Percentiles rank a stretch among this genome's conserved stretches.
Conservation (phyloP, 169 alveolate genomes). For the Plasmodium gaboni region DNA sequence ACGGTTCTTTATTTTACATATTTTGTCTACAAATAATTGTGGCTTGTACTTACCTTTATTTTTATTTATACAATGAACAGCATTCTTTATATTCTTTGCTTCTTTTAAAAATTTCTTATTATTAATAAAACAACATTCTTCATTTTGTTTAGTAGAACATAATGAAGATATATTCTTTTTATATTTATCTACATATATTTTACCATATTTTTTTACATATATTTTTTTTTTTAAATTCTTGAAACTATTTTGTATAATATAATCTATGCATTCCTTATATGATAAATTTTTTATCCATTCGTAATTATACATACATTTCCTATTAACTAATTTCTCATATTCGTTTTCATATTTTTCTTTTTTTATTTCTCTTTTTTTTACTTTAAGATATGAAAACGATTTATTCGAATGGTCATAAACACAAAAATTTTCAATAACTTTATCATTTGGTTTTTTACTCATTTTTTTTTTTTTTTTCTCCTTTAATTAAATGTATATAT, state of each 20-base stretch:
- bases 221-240: not conserved
- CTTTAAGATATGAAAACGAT: constrained; percentile 32
- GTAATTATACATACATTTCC: constrained; percentile 19
- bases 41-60: constrained; percentile 15
- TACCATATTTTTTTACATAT: not conserved
- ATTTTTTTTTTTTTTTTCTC: not conserved
- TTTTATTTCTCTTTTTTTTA: not conserved
- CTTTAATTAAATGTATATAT: not conserved
- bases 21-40: constrained; percentile 13
- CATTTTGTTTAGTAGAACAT: not conserved
- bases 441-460: not conserved
- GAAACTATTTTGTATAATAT: constrained; percentile 1
- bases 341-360: constrained; percentile 12
- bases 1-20: not conserved
- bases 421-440: constrained; percentile 38
- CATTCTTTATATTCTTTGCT: constrained; percentile 11
- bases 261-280: constrained; percentile 17
- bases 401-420: constrained; percentile 48
- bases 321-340: constrained; percentile 24
- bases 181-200: not conserved
- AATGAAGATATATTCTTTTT: not conserved
- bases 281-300: constrained; percentile 66
- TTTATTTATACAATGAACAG: not conserved
- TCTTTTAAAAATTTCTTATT: constrained; percentile 26
- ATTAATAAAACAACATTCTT: not conserved